Evolutionary conservation across 1,284 basidiomycete species (phyloP).

Genomic region (Cryptococcus sp.): DNA sequence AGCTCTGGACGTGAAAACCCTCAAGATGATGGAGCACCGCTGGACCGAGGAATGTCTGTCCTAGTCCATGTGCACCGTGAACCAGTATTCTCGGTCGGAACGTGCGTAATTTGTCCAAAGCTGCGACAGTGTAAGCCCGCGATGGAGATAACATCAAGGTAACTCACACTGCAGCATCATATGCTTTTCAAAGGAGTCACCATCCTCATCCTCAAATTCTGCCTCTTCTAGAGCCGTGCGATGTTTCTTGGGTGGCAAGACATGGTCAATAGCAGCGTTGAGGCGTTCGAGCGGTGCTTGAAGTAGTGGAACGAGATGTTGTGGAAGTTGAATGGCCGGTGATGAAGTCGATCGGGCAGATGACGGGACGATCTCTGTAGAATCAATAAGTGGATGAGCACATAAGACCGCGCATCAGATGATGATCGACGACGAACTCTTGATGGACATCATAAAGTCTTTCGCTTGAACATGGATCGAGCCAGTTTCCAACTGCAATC

Average conservation of each 20-base stretch:
- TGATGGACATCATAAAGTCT: slow-evolving; percentile 97
- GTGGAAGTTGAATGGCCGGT: slow-evolving; percentile 77
- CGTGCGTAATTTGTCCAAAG: slow-evolving; percentile 86
- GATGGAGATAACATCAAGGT: not conserved
- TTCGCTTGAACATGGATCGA: slow-evolving; percentile 82
- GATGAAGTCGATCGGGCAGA: slow-evolving; percentile 88
- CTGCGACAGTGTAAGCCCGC: slow-evolving; percentile 54
- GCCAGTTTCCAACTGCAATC: slow-evolving; percentile 81
- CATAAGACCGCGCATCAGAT: not conserved
- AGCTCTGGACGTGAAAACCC: slow-evolving; percentile 90
- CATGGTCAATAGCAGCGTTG: slow-evolving; percentile 67
- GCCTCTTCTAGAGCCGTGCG: slow-evolving; percentile 88
- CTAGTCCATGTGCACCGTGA: slow-evolving; percentile 82
- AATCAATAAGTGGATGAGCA: slow-evolving; percentile 4
- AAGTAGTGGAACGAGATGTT: slow-evolving; percentile 82
- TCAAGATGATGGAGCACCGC: slow-evolving; percentile 92
- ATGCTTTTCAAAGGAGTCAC: slow-evolving; percentile 73
- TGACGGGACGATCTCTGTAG: slow-evolving; percentile 83
- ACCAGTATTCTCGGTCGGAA: slow-evolving; percentile 88
- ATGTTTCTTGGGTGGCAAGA: slow-evolving; percentile 72
- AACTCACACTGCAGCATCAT: slow-evolving; percentile 79
- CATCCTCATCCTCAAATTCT: slow-evolving; percentile 75
- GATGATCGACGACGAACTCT: slow-evolving; percentile 64
- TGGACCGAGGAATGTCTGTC: slow-evolving; percentile 84
- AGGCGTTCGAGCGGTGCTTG: slow-evolving; percentile 67